Percentiles rank a stretch among this genome's conserved stretches.
Evolutionary conservation across 2,329 filamentous ascomycete genomes (phyloP).

Genomic region (Xylariaceae sp.): DNA sequence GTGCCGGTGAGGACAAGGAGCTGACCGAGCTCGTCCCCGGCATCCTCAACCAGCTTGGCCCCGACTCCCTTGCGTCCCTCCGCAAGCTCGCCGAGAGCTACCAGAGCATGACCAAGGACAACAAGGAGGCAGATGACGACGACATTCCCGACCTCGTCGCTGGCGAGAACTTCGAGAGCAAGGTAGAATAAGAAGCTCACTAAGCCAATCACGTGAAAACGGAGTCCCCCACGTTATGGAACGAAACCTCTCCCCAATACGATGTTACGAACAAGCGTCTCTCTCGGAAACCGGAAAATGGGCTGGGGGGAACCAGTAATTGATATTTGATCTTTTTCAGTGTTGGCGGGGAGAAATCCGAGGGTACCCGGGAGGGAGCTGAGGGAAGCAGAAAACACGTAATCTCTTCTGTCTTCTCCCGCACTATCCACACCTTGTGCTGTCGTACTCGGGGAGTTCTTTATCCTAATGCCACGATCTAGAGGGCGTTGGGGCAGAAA

Average conservation of each 20-base stretch:
- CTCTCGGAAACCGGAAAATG: constrained; percentile 11
- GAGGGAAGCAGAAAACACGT: constrained; percentile 3
- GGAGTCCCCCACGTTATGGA: constrained; percentile 6
- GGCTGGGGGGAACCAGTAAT: constrained; percentile 5
- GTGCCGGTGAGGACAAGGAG: constrained; percentile 98
- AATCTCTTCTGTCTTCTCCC: not conserved
- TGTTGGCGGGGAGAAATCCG: not conserved
- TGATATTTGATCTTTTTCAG: constrained; percentile 10
- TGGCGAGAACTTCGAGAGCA: constrained; percentile 97
- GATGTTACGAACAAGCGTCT: constrained; percentile 13
- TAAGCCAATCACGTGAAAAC: not conserved
- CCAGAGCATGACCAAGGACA: constrained; percentile 97
- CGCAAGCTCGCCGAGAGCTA: constrained; percentile 99
- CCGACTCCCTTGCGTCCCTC: constrained; percentile 94
- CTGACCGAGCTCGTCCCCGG: constrained; percentile 98
- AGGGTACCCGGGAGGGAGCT: no score
- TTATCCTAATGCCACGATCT: no score
- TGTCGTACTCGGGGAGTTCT: no score
- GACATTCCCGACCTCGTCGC: constrained; percentile 97
- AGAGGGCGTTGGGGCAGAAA: no score
- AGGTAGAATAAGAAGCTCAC: constrained; percentile 71
- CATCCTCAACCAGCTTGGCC: constrained; percentile 99
- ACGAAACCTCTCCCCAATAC: constrained; percentile 5
- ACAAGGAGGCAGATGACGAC: constrained; percentile 78
- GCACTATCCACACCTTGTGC: no score